Base-by-base conservation (phyloP, 768 basidiomycete genomes). In the Mycena crocata region DNA sequence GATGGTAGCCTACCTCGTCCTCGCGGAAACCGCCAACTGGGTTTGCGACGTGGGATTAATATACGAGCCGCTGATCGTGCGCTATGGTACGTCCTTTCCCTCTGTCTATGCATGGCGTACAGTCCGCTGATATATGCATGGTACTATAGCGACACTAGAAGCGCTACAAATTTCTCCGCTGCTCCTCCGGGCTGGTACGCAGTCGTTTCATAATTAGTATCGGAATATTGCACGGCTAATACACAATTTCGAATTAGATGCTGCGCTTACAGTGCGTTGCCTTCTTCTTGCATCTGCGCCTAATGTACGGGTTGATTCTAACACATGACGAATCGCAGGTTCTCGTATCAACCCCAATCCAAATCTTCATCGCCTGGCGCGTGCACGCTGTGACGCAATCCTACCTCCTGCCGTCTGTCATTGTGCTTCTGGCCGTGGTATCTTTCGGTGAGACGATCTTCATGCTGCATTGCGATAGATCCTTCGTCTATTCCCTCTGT, bases 351-450 rank as follows among this genome's bases (percentile, higher is more conserved):
- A 64, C 62, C 1, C 71, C 71, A 1, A 56, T 66, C 23, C 71
- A 72, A 31, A 35, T 70, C 40, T 72, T 72, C 49, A 61, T 72
- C 23, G 68, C 68, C 6, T 72, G 69, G 68, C 64, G 71, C n/a
- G 40, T 70, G 10, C 64, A 32, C 9, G 39, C 67, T 4, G 37
- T 70, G 44, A 72, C 59, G 13, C 24, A n/a, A 31, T 64, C 67
- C 0, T 28, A 17, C 37, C 15, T 64, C 26, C 67, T 68, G 24
- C 57, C 67, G 0, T 13, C 14, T 9, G 37, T 58, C 2, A 64
- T 64, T 26, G 13, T 5, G 21, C 0, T 52, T 3, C 42, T 58
- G 24, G 57, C 67, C 24, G 23, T 68, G 6, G 51, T 55, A 15
- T 54, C 62, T 13, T 17, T 68, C 7, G 62, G 63, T 64, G 19